Percentiles rank a stretch among this genome's conserved stretches.
These are phyloP conservation scores for Cornus florida DNA, from an alignment of 148 eudicot species.

Conservation along the genomic window DNA sequence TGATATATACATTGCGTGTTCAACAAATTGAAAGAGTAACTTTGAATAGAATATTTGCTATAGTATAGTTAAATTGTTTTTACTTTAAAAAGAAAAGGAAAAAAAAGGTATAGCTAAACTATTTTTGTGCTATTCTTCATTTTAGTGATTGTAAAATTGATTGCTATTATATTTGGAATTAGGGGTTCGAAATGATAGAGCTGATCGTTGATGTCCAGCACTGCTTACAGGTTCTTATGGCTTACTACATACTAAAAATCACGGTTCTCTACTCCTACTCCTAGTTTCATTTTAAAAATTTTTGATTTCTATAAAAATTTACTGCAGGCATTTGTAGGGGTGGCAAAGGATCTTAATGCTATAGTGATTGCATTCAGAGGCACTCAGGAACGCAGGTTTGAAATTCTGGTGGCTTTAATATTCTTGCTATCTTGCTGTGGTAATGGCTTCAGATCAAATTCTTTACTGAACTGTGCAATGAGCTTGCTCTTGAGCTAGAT, in stretches of 20 bases:
- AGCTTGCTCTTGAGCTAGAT: not conserved
- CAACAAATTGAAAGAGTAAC: not conserved
- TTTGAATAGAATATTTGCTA: not conserved
- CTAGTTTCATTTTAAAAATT: not conserved
- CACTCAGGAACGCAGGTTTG: constrained; percentile 85
- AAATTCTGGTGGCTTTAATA: constrained; percentile 13
- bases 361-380: constrained; percentile 92
- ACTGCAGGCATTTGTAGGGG: constrained; percentile 91
- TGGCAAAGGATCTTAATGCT: constrained; percentile 76
- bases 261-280: not conserved
- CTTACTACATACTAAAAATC: not conserved
- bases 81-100: too few relatives aligned
- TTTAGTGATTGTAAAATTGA: constrained; percentile 2
- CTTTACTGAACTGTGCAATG: not conserved
- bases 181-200: constrained; percentile 93
- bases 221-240: constrained; percentile 66
- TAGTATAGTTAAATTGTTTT: not conserved
- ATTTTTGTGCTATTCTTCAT: not conserved
- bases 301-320: constrained; percentile 7
- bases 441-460: not conserved
- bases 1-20: not conserved
- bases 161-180: constrained; percentile 21
- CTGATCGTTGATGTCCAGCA: constrained; percentile 84
- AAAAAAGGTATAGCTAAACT: not conserved
- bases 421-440: not conserved